Evolutionary conservation across 2,329 filamentous ascomycete genomes (phyloP), one percentile per base, ranked within the genome.

Genomic region (Metarhizium brunneum): DNA sequence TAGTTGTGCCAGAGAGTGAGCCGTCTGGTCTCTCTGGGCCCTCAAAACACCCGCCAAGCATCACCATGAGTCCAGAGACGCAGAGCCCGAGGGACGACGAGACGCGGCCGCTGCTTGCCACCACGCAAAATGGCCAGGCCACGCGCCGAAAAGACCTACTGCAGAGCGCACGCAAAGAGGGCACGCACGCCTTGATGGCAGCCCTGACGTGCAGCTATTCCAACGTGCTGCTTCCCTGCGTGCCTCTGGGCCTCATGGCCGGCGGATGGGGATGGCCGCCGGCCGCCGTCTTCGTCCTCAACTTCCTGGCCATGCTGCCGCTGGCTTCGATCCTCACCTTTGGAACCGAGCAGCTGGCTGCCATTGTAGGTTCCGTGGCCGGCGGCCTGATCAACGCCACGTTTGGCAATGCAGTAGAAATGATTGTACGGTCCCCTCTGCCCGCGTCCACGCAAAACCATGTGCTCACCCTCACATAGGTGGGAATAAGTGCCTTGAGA

Each of bases 371-470:
- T 43, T 81, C 85, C 59, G 80, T 79, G 0, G 68, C 83, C 43
- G 82, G 82, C 42, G 81, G 81, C 2, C 68, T 85, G 50, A 70
- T 84, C 60, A 85, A 85, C 58, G 81, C 84, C 54, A 84, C 79
- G 25, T 77, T 85, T 61, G 82, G 82, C 32, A 85, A 85, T 62
- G 76, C 82, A 2, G 81, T 84, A 25, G 82, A 85, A 66, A 66
- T 85, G 60, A 84, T 85, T 63, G 76, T 85, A 64, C 45, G 59
- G 0, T 7, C 8, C n/a, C n/a, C 25, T 69, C 74, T 54, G 69
- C 63, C 29, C 25, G 25, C 25, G 25, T 25, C 25, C 25, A 25
- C 25, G 25, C 25, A 25, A 25, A 25, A 25, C 25, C 25, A 25
- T 25, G 25, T 25, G 11, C 38, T 40, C 38, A 50, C 20, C 5